Evolutionary conservation across 225 moss, liverwort and hornwort genomes (phyloP).

Genomic region (Polytrichum formosum): DNA sequence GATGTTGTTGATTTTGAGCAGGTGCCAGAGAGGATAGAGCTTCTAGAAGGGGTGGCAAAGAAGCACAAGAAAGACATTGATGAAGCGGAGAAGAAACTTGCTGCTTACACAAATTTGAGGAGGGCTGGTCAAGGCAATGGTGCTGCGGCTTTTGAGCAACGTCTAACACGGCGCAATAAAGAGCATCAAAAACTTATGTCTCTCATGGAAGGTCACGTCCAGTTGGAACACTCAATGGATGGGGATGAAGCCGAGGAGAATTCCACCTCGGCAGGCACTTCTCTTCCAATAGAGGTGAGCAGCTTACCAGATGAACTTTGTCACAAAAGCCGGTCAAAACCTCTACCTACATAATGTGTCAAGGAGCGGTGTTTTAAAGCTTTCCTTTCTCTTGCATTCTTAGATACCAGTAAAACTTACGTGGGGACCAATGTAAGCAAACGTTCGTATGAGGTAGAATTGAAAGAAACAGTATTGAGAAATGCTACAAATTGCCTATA

Average conservation of each 20-base stretch:
- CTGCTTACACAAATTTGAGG: constrained; percentile 26
- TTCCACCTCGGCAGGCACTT: constrained; percentile 21
- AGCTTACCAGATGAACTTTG: background rate
- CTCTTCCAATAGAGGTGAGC: constrained; percentile 1
- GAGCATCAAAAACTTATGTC: constrained; percentile 17
- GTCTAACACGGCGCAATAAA: constrained; percentile 14
- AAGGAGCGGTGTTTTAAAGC: too few relatives aligned
- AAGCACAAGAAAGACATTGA: constrained; percentile 38
- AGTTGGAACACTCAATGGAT: background rate
- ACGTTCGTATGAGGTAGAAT: too few relatives aligned
- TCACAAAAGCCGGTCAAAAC: background rate
- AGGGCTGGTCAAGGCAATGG: constrained; percentile 16
- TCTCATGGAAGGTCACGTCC: constrained; percentile 1
- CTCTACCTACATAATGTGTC: too few relatives aligned
- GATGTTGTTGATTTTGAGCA: constrained; percentile 13
- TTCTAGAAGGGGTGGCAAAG: constrained; percentile 30
- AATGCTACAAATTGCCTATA: too few relatives aligned
- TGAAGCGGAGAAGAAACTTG: constrained; percentile 29
- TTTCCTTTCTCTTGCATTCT: too few relatives aligned
- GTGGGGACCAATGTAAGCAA: too few relatives aligned
- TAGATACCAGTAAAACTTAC: too few relatives aligned
- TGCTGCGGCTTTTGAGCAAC: constrained; percentile 9
- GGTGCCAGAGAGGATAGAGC: constrained; percentile 30
- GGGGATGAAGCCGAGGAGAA: constrained; percentile 16
- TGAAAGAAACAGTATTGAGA: too few relatives aligned